Evolutionary conservation across 768 basidiomycete genomes (phyloP), one percentile per base, ranked within the genome.

Genomic region (Mycena epipterygia): DNA sequence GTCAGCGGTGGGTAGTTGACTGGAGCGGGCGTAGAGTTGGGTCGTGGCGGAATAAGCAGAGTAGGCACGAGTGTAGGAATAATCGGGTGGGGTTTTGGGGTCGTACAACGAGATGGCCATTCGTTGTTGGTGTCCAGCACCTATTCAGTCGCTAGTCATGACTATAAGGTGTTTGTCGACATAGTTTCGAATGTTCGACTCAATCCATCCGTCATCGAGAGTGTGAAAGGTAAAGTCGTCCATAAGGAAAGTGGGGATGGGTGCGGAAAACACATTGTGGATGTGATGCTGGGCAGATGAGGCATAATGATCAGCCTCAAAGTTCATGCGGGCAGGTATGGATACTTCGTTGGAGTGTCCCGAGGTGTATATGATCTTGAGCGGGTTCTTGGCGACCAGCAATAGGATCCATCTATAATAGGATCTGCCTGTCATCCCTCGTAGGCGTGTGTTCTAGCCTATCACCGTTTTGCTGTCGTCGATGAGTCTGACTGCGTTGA

Each of bases 391-490:
- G 12, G 37, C 7, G 25, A 23, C 4, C 72, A 70, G 17, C 53
- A n/a, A 9, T 73, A 62, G 23, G 21, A 78, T 69, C 79, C 79
- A 78, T 16, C 70, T 60, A 35, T 77, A 77, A 29, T 77, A 77
- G 0, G 74, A 75, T 0, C 76, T 35, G 8, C 76, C 73, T 53
- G 76, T 77, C 75, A 76, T 75, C 32, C 53, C 9, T 5, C 46
- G 32, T 3, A 58, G 70, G 0, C 70, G 51, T 0, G 41, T 51
- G 8, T 19, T 61, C 19, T 72, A 63, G 42, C 57, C 53, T n/a
- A 76, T 56, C 3, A 29, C 42, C 2, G 75, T 62, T 5, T 49
- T 33, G 25, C 70, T 64, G 41, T 76, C 75, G 1, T 73, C 58
- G 7, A 80, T 72, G 1, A 79, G 49, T 1, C 73, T 46, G 1